A percentile compares a stretch with the other conserved stretches of the same genome.
Conservation (phyloP, 2,329 filamentous ascomycete species). For the Coniella lustricola region DNA sequence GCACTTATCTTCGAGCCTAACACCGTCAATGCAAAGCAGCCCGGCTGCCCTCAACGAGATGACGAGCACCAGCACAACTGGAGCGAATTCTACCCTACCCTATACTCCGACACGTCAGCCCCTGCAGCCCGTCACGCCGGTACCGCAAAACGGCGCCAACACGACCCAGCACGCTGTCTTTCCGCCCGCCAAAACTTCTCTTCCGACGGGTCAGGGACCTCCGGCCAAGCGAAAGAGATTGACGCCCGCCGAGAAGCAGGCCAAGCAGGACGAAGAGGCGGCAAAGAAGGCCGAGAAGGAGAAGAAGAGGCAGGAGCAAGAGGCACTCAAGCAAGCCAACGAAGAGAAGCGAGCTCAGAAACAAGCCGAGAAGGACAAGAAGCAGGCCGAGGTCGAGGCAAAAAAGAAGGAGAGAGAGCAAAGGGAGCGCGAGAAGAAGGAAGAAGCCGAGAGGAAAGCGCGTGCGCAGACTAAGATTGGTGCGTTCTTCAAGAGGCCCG, state of each 20-base stretch:
- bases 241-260: conserved; percentile 32
- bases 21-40: conserved; percentile 23
- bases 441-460: conserved; percentile 44
- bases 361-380: conserved; percentile 26
- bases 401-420: conserved; percentile 39
- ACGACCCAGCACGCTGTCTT: background rate
- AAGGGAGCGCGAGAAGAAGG: conserved; percentile 34
- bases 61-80: conserved; percentile 33
- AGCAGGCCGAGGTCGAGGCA: conserved; percentile 28
- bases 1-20: conserved; percentile 20
- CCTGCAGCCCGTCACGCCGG: conserved; percentile 18
- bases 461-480: conserved; percentile 40
- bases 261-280: conserved; percentile 29
- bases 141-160: conserved; percentile 4
- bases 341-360: conserved; percentile 30
- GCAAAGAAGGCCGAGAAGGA: conserved; percentile 29
- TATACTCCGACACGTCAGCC: conserved; percentile 22
- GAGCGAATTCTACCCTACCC: conserved; percentile 30
- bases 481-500: conserved; percentile 36
- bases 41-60: conserved; percentile 35
- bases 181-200: conserved; percentile 11
- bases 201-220: conserved; percentile 22
- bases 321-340: conserved; percentile 28
- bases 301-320: conserved; percentile 27
- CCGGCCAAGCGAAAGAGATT: conserved; percentile 41